These are phyloP conservation scores for Dothistroma pini DNA, from an alignment of 2,329 filamentous ascomycete species.

Conservation along the genomic window DNA sequence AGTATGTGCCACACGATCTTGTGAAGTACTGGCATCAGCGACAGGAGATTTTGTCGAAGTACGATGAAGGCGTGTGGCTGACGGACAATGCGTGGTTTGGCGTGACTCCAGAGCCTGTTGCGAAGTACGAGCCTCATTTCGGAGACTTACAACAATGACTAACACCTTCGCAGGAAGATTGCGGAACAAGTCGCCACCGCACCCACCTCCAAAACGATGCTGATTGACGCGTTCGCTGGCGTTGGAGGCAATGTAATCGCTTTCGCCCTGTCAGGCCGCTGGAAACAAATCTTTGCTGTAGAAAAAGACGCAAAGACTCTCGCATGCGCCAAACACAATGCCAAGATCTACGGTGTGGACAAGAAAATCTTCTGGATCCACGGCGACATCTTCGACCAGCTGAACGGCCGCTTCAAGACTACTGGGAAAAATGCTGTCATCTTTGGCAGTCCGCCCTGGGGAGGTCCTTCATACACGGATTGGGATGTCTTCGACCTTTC, in stretches of 20 bases:
- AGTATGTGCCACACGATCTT: conserved; percentile 76
- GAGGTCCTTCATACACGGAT: conserved; percentile 63
- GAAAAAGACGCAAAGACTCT: conserved; percentile 78
- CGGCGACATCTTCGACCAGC: conserved; percentile 77
- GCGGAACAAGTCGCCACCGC: conserved; percentile 64
- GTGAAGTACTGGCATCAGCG: conserved; percentile 93
- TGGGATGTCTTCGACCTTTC: conserved; percentile 75
- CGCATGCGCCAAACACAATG: conserved; percentile 89
- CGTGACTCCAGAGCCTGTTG: conserved; percentile 89
- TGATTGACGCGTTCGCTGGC: conserved; percentile 88
- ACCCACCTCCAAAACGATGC: conserved; percentile 55
- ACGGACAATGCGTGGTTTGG: conserved; percentile 96
- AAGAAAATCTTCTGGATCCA: conserved; percentile 80
- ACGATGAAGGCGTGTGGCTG: conserved; percentile 83
- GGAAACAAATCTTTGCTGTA: conserved; percentile 81
- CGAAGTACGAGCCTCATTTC: conserved; percentile 56
- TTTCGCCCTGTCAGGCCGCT: conserved; percentile 77
- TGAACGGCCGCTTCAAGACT: conserved; percentile 53
- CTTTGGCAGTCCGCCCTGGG: conserved; percentile 73
- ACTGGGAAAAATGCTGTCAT: conserved; percentile 53
- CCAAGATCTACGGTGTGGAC: conserved; percentile 74
- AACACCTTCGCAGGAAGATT: conserved; percentile 57
- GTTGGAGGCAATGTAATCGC: conserved; percentile 92
- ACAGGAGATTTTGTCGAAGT: conserved; percentile 79
- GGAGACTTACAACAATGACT: neutral